Conservation (phyloP, 768 basidiomycete genomes). For the Dioszegia crocea region DNA sequence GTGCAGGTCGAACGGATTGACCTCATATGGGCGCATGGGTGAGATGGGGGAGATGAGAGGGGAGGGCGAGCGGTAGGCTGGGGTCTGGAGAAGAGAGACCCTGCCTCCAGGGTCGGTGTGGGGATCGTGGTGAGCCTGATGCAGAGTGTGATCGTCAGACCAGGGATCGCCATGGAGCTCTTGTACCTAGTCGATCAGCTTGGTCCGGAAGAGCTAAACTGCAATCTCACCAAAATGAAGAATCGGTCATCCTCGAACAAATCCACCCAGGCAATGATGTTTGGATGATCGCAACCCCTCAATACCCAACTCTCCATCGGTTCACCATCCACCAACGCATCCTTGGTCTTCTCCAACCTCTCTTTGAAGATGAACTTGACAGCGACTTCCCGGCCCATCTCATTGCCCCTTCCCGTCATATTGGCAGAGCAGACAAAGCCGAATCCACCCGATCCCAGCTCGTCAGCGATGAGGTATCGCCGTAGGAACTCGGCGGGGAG, state of each 20-base stretch:
- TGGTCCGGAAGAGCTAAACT: not conserved
- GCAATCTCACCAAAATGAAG: constrained; percentile 68
- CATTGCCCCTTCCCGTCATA: constrained; percentile 53
- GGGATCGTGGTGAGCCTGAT: not conserved
- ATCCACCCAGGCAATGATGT: constrained; percentile 77
- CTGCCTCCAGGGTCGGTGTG: constrained; percentile 6
- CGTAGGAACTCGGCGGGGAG: constrained; percentile 39
- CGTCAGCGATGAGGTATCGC: constrained; percentile 47
- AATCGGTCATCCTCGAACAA: constrained; percentile 84
- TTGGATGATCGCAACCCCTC: constrained; percentile 65
- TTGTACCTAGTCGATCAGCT: constrained; percentile 63
- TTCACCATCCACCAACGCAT: constrained; percentile 24
- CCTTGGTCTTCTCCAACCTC: constrained; percentile 54
- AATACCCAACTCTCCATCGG: constrained; percentile 81
- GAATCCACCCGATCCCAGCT: constrained; percentile 82
- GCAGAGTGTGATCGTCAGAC: constrained; percentile 47
- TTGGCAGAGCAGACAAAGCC: constrained; percentile 89
- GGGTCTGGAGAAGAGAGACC: constrained; percentile 1
- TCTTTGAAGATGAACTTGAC: constrained; percentile 92
- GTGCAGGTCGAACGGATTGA: not conserved
- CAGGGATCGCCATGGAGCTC: constrained; percentile 91
- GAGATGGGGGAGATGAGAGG: constrained; percentile 17
- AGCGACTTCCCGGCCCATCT: constrained; percentile 66
- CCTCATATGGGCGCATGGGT: not conserved
- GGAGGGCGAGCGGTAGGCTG: not conserved